These are phyloP conservation scores for Seiridium unicorne DNA, from an alignment of 2,329 filamentous ascomycete species.

Conservation along the genomic window DNA sequence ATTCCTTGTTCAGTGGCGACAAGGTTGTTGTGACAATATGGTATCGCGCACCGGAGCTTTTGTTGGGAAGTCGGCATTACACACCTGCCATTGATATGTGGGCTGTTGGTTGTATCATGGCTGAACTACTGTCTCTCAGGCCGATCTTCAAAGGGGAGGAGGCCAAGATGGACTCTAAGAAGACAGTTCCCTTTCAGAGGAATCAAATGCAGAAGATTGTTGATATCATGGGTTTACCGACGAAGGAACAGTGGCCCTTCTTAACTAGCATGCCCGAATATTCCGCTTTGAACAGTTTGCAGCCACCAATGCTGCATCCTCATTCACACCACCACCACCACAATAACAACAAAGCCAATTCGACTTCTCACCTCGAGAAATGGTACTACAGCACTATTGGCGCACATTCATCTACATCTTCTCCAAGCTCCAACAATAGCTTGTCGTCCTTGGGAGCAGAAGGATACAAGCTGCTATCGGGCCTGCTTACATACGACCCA, in stretches of 20 bases:
- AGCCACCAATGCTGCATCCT: constrained; percentile 48
- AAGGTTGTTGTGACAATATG: constrained; percentile 99
- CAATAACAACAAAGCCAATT: constrained; percentile 24
- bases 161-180: constrained; percentile 98
- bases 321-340: constrained; percentile 29
- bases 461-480: constrained; percentile 78
- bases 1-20: constrained; percentile 88
- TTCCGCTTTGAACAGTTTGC: constrained; percentile 61
- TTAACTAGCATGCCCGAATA: constrained; percentile 87
- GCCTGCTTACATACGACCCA: constrained; percentile 89
- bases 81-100: constrained; percentile 96
- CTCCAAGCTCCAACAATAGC: constrained; percentile 33
- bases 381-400: constrained; percentile 76
- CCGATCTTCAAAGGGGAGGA: constrained; percentile 99
- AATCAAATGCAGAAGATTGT: constrained; percentile 99
- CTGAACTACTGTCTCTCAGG: constrained; percentile 82
- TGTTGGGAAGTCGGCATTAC: constrained; percentile 92
- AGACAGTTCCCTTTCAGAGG: constrained; percentile 93
- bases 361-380: constrained; percentile 62
- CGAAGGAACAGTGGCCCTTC: constrained; percentile 84
- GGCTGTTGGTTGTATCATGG: constrained; percentile 98
- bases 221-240: constrained; percentile 90
- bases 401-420: constrained; percentile 47
- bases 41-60: constrained; percentile 93
- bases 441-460: constrained; percentile 68